phyloP scores from a whole-genome alignment of 73 alveolate species.

The Stentor roeselii region DNA sequence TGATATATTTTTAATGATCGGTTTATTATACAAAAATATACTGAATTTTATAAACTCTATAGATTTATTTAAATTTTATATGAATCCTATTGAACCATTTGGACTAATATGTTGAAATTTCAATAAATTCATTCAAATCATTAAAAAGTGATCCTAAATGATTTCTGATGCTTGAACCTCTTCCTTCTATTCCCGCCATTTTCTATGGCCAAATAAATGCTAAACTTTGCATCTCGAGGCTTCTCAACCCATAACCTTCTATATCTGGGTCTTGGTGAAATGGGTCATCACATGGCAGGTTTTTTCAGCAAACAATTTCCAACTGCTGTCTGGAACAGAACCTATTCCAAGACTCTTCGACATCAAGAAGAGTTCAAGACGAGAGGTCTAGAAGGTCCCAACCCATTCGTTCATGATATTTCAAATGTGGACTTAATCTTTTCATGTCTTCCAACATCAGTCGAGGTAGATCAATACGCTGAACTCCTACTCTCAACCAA shows the following conservation, averaged over 20 bases:
- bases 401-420: slow-evolving; percentile 24
- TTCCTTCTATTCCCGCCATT: too few species aligned
- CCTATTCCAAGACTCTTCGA: slow-evolving; percentile 9
- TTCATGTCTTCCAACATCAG: slow-evolving; percentile 29
- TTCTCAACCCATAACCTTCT: slow-evolving; percentile 40
- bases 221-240: background rate
- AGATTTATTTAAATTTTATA: too few species aligned
- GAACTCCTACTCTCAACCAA: background rate
- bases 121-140: too few species aligned
- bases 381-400: slow-evolving; percentile 23
- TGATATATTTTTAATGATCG: too few species aligned
- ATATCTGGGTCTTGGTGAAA: slow-evolving; percentile 34
- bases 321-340: slow-evolving; percentile 21
- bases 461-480: slow-evolving; percentile 18
- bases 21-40: too few species aligned
- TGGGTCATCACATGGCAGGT: slow-evolving; percentile 30
- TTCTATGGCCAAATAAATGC: slow-evolving; percentile 1
- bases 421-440: slow-evolving; percentile 13
- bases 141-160: too few species aligned
- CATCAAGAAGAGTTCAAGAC: slow-evolving; percentile 12
- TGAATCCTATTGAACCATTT: too few species aligned
- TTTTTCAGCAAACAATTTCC: slow-evolving; percentile 1
- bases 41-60: too few species aligned
- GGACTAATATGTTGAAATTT: too few species aligned
- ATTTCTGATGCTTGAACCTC: too few species aligned